Evolutionary conservation across 805 yeast species (phyloP).

Genomic region (Monosporozyma aquatica): DNA sequence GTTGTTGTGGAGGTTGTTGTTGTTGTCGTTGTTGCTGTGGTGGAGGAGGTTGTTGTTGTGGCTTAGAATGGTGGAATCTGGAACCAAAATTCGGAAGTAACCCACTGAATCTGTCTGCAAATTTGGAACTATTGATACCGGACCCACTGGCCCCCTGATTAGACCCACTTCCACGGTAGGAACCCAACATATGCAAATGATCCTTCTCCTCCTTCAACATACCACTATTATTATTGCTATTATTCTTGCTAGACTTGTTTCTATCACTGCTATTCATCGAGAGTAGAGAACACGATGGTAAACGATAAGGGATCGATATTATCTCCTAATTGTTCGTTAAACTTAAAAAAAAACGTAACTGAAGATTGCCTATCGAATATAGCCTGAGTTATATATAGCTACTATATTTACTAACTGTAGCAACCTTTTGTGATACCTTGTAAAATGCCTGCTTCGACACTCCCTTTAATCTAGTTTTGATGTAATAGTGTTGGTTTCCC

Average conservation of each 20-base stretch:
- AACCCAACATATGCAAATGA: conserved; percentile 25
- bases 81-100: conserved; percentile 31
- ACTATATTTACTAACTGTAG: no score
- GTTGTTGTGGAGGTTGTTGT: background rate
- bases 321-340: no score
- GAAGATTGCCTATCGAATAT: no score
- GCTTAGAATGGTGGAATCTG: conserved; percentile 21
- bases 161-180: conserved; percentile 29
- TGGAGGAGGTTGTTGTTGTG: background rate
- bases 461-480: no score
- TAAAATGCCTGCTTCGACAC: no score
- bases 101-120: conserved; percentile 29
- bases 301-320: no score
- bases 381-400: no score
- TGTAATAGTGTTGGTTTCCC: no score
- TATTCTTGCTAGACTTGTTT: background rate
- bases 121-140: conserved; percentile 3
- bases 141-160: conserved; percentile 7
- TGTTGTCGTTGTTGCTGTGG: background rate
- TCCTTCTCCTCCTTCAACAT: background rate
- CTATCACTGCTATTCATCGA: background rate
- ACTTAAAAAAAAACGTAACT: no score
- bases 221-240: background rate
- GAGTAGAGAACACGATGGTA: no score
- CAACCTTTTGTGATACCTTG: no score